Evolutionary conservation across 2,329 filamentous ascomycete genomes (phyloP), one percentile per base, ranked within the genome.

Genomic region (Xylaria sp.): DNA sequence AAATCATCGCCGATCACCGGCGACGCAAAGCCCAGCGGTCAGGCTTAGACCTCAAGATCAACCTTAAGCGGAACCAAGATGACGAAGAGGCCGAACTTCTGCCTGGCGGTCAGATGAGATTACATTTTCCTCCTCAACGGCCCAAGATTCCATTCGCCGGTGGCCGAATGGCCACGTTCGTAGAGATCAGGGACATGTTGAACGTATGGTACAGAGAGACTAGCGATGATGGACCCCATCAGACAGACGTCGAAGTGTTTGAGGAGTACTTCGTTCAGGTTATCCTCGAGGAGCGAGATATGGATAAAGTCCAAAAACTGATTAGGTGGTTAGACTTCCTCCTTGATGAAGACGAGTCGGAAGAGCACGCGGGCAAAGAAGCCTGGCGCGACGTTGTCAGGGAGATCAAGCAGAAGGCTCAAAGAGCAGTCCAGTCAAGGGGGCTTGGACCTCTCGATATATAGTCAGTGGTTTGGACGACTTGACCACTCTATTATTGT

Each of bases 151-250:
- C 73, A 0, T 85, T 88, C 66, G 75, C 80, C 3, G 75, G 75
- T 10, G 76, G 78, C 0, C 77, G 74, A 0, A 70, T 81, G 11
- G 80, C 78, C 23, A 78, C 76, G 0, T 67, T 80, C 5, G 69
- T 73, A 0, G 90, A 96, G 67, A 80, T 98, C 55, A 85, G 93
- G 44, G 82, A 86, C 37, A 92, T 92, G 72, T 79, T 97, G 13
- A 85, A 81, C 56, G 86, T 86, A 3, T 99, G 95, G 95, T 84
- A 92, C 66, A 73, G 78, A 2, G 87, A 89, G 62, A 96, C 94
- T 63, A 79, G 76, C 35, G 81, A 81, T 4, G 89, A 93, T 3
- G 92, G 91, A 0, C 95, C 95, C 1, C 93, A 95, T 75, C 77
- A 78, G 0, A 87, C 90, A 59, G 95, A 99, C 75, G 88, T 94